Evolutionary conservation across 2,329 filamentous ascomycete genomes (phyloP), one percentile per base, ranked within the genome.

Genomic region (Trichoderma breve): DNA sequence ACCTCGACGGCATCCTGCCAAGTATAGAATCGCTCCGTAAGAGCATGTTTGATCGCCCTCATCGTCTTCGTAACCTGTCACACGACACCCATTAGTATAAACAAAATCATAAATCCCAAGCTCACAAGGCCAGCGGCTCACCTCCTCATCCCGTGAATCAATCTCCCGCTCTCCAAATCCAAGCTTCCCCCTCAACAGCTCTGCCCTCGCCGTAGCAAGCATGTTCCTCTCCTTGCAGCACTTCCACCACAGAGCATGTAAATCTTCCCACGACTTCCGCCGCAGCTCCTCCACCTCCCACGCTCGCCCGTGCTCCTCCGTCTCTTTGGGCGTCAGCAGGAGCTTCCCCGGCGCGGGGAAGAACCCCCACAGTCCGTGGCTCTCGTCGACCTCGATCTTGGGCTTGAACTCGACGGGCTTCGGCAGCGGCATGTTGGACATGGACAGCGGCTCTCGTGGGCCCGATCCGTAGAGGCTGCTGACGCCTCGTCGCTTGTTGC

Each of bases 301-400:
- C 32, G 90, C 85, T 69, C 96, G 89, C 18, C 96, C 96, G 81
- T 96, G 91, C 74, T 88, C 84, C 64, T 86, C 80, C 71, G 92
- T 90, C 75, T 95, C 90, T 43, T 89, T 86, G 6, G 95, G 94
- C 8, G 90, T 90, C 76, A 87, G 87, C 77, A 97, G 81, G n/a
- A 91, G 83, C 78, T 90, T 88, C 74, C 89, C 88, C 74, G 91
- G 87, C 74, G 86, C 86, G 77, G 91, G 90, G 83, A 99, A 98
- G 84, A 99, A 99, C 1, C 89, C 91, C 92, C 93, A 98, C 12
- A 99, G 90, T 34, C 94, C 95, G 82, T 99, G 96, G 75, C 95
- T 83, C 32, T 89, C 86, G 79, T 94, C 91, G 55, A 86, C 87
- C 74, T 88, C 80, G 36, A 92, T 80, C 61, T 85, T 80, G 69